Conservation (phyloP, 352 stramenopile genomes). For the Pythium guiyangense region DNA sequence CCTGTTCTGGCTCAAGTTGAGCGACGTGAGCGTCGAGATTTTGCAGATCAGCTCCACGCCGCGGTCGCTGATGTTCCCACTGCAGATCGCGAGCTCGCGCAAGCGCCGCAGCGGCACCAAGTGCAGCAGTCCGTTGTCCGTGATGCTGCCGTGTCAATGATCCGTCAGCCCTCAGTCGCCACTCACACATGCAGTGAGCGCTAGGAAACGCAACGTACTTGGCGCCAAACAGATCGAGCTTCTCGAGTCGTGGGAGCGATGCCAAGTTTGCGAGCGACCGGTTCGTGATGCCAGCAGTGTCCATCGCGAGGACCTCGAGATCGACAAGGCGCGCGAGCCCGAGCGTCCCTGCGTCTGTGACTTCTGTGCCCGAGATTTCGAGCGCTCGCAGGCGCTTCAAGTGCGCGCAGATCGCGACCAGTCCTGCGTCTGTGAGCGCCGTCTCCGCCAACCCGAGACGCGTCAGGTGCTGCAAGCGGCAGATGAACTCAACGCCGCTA, state of each 20-base stretch:
- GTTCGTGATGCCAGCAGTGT: slow-evolving; percentile 65
- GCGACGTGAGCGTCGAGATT: slow-evolving; percentile 58
- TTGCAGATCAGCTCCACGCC: slow-evolving; percentile 75
- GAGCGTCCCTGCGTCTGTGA: slow-evolving; percentile 51
- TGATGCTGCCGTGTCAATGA: slow-evolving; percentile 28
- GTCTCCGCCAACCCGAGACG: slow-evolving; percentile 59
- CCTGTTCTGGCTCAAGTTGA: slow-evolving; percentile 85
- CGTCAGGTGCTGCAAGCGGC: slow-evolving; percentile 42
- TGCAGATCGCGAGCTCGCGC: slow-evolving; percentile 62
- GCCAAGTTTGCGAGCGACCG: slow-evolving; percentile 49
- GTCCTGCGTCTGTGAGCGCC: slow-evolving; percentile 42
- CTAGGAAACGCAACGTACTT: slow-evolving; percentile 27
- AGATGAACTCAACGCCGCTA: slow-evolving; percentile 68
- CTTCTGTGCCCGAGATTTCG: slow-evolving; percentile 66
- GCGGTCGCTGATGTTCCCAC: slow-evolving; percentile 59
- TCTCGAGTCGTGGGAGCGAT: slow-evolving; percentile 42
- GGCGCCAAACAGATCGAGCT: slow-evolving; percentile 72
- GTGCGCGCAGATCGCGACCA: slow-evolving; percentile 60
- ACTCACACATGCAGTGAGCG: too few species aligned
- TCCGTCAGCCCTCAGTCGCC: too few species aligned
- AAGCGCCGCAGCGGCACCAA: slow-evolving; percentile 43
- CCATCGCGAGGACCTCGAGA: slow-evolving; percentile 55
- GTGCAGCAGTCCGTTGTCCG: slow-evolving; percentile 64
- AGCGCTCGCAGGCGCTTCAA: slow-evolving; percentile 36
- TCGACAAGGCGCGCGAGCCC: slow-evolving; percentile 46